These are phyloP conservation scores for Vaccinium darrowii DNA, from an alignment of 148 eudicot species.

Conservation along the genomic window DNA sequence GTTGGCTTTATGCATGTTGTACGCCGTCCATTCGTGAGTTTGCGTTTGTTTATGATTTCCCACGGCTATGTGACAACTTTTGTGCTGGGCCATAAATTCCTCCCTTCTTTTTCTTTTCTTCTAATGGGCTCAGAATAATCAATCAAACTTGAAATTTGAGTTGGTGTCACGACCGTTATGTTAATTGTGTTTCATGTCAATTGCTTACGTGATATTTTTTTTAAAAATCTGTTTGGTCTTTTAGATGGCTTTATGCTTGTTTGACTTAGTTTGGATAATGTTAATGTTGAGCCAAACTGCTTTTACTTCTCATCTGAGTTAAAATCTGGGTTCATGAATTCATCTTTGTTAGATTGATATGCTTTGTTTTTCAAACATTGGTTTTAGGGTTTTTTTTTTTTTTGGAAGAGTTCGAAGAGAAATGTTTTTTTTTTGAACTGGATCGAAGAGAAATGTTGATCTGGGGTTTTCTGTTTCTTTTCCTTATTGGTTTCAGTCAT, in stretches of 20 bases:
- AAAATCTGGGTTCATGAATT: neutral
- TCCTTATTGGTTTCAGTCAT: slow-evolving; percentile 20
- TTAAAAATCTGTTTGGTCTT: neutral
- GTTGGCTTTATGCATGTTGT: neutral
- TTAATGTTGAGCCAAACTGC: neutral
- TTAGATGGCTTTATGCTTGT: neutral
- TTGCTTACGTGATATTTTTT: neutral
- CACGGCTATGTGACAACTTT: neutral
- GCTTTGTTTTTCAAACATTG: neutral
- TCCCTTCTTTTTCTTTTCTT: neutral
- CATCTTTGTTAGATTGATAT: neutral
- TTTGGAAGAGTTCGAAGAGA: neutral
- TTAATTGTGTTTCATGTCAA: neutral
- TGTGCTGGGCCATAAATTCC: neutral
- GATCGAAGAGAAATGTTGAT: neutral
- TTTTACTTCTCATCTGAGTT: neutral
- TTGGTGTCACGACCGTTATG: neutral
- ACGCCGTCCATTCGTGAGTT: neutral
- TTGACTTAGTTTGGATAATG: neutral
- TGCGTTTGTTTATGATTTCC: neutral
- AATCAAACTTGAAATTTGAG: neutral
- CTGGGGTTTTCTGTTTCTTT: neutral
- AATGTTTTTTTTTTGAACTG: no score
- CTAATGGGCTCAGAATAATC: neutral
- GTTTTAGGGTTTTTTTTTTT: neutral